Base-by-base conservation (phyloP, 192 early-diverging fungal genomes). In the Podila epigama region DNA sequence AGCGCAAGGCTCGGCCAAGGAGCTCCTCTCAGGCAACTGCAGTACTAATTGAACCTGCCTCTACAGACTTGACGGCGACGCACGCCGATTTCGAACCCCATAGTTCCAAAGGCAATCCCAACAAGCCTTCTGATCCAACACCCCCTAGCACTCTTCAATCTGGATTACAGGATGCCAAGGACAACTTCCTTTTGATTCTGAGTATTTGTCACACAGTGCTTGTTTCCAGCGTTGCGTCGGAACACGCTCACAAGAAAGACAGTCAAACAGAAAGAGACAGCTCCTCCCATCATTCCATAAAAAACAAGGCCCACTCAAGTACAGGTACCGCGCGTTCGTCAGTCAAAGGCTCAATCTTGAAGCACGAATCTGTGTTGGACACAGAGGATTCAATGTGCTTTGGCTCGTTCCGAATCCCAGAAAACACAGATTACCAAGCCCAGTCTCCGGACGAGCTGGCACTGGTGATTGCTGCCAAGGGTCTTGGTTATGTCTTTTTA, bases 131-230 rank as follows among this genome's bases (percentile, higher is more conserved):
- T 22, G 44, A 48, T 8, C 44, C 44, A 20, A 18, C 6, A 7
- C 44, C 44, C n/a, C 25, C 44, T 9, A 22, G 44, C n/a, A 22
- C 44, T 18, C 6, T n/a, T n/a, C n/a, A 10, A 1, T 44, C 32
- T 2, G 32, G 36, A 40, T 51, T 50, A 41, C 37, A 60, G 1
- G 48, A 28, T 16, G 37, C 35, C 57, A 59, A 80, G 55, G 33
- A 63, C 16, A 69, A 87, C 36, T 89, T 92, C 60, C 90, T 90
- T 41, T 81, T 83, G 2, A 71, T 84, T 0, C 56, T 92, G 35
- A 86, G 90, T 0, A 63, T 90, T 11, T 92, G 91, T 51, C 91
- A 92, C 62, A 88, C 91, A 2, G 91, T 92, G 1, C 66, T 91
- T 20, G 81, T 85, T 4, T 57, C 55, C 33, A 57, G 29, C 18